phyloP scores from a whole-genome alignment of 768 basidiomycete genomes.

The Boletales sp. region DNA sequence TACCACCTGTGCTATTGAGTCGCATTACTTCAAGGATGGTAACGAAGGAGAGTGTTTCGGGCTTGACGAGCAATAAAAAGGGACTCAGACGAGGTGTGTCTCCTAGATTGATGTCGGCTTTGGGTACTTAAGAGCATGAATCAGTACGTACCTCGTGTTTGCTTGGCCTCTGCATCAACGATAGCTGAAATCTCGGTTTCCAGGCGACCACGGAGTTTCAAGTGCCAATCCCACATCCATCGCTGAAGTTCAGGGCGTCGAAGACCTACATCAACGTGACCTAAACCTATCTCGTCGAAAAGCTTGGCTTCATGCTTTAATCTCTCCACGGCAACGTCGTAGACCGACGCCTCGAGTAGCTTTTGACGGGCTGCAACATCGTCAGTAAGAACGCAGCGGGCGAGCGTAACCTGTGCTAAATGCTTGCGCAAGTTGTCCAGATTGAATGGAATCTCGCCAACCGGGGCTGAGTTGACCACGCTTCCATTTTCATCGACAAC shows the following conservation, averaged over 20 bases:
- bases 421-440: slow-evolving; percentile 67
- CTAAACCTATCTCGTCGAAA: slow-evolving; percentile 57
- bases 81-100: slow-evolving; percentile 46
- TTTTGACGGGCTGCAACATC: slow-evolving; percentile 75
- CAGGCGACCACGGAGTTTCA: slow-evolving; percentile 49
- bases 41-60: slow-evolving; percentile 80
- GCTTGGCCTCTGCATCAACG: slow-evolving; percentile 32
- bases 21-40: slow-evolving; percentile 89
- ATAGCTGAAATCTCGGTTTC: slow-evolving; percentile 50
- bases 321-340: slow-evolving; percentile 75
- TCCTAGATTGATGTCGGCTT: slow-evolving; percentile 1
- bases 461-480: slow-evolving; percentile 16
- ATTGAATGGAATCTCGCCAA: slow-evolving; percentile 65
- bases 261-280: slow-evolving; percentile 39
- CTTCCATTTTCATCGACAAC: slow-evolving; percentile 17
- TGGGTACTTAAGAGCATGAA: background rate
- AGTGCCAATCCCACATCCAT: slow-evolving; percentile 90
- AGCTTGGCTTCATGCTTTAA: slow-evolving; percentile 59
- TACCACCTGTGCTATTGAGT: slow-evolving; percentile 68
- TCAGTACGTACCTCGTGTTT: slow-evolving; percentile 17
- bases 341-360: slow-evolving; percentile 80
- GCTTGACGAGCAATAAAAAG: slow-evolving; percentile 70
- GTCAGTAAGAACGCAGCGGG: slow-evolving; percentile 59
- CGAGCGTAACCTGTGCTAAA: slow-evolving; percentile 58
- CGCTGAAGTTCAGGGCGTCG: slow-evolving; percentile 51